Conservation (phyloP, 495 filamentous ascomycete genomes). For the Friedmanniomyces simplex region DNA sequence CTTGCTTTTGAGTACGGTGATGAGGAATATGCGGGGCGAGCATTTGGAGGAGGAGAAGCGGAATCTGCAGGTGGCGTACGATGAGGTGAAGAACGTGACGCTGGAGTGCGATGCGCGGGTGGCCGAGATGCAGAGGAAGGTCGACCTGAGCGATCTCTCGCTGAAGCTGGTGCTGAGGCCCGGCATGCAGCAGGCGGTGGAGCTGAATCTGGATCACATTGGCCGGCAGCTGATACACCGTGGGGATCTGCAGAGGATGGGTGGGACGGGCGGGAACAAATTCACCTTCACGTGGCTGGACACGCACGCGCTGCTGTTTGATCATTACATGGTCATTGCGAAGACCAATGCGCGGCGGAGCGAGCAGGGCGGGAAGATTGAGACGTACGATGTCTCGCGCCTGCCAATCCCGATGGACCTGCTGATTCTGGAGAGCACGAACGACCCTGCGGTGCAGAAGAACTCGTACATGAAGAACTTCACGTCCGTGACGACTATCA, state of each 20-base stretch:
- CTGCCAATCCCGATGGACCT: slow-evolving; percentile 97
- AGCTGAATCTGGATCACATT: slow-evolving; percentile 82
- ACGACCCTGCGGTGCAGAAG: slow-evolving; percentile 83
- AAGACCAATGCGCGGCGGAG: slow-evolving; percentile 66
- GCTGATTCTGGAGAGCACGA: slow-evolving; percentile 77
- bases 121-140: slow-evolving; percentile 86
- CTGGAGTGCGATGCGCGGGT: slow-evolving; percentile 88
- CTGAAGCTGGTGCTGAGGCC: slow-evolving; percentile 72
- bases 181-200: slow-evolving; percentile 69
- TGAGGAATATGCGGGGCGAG: slow-evolving; percentile 72
- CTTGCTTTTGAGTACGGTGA: slow-evolving; percentile 69
- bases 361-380: slow-evolving; percentile 55
- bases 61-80: slow-evolving; percentile 75
- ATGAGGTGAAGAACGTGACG: slow-evolving; percentile 90
- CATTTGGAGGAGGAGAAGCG: slow-evolving; percentile 65
- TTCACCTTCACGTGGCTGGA: slow-evolving; percentile 70
- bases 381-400: slow-evolving; percentile 91
- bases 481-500: slow-evolving; percentile 49
- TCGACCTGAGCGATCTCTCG: slow-evolving; percentile 77
- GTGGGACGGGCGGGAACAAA: slow-evolving; percentile 50
- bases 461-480: slow-evolving; percentile 63
- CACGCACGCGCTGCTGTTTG: slow-evolving; percentile 84
- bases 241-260: slow-evolving; percentile 81
- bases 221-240: slow-evolving; percentile 81
- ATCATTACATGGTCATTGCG: slow-evolving; percentile 90